These are phyloP conservation scores for Sporothrix pseudoabietina DNA, from an alignment of 2,329 filamentous ascomycete species.

Conservation along the genomic window DNA sequence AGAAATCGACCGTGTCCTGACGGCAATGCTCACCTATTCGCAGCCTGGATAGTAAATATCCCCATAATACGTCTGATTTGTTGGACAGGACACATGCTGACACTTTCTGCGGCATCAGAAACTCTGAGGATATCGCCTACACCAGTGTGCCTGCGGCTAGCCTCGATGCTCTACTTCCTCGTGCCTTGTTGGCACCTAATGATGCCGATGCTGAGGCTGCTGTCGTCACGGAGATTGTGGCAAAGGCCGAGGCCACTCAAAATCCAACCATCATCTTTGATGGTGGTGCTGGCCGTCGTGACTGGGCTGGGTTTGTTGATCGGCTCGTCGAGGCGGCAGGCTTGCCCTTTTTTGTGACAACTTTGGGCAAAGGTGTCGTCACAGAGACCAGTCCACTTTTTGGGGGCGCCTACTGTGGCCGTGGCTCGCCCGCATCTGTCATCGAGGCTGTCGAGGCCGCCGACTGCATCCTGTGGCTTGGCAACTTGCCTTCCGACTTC, in stretches of 20 bases:
- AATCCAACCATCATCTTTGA: neutral
- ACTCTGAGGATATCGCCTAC: constrained; percentile 4
- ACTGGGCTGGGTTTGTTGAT: neutral
- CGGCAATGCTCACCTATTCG: neutral
- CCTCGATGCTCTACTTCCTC: neutral
- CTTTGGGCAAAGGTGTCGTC: neutral
- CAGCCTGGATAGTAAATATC: constrained; percentile 10
- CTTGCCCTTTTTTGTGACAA: neutral
- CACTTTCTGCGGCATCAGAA: neutral
- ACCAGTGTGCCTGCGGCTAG: neutral
- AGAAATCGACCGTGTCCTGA: neutral
- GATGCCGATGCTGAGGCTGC: neutral
- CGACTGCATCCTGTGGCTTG: constrained; percentile 8
- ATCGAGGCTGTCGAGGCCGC: neutral
- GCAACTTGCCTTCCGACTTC: neutral
- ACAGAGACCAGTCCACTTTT: neutral
- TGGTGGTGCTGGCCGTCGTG: neutral
- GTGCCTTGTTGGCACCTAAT: neutral
- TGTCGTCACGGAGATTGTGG: neutral
- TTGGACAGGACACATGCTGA: no score
- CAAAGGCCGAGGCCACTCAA: neutral
- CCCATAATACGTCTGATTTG: neutral
- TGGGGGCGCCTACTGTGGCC: neutral
- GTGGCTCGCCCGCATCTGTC: neutral
- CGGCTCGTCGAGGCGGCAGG: neutral